These are phyloP conservation scores for Astragalus glycyphyllos DNA, from an alignment of 306 rosid genomes.

Conservation along the genomic window DNA sequence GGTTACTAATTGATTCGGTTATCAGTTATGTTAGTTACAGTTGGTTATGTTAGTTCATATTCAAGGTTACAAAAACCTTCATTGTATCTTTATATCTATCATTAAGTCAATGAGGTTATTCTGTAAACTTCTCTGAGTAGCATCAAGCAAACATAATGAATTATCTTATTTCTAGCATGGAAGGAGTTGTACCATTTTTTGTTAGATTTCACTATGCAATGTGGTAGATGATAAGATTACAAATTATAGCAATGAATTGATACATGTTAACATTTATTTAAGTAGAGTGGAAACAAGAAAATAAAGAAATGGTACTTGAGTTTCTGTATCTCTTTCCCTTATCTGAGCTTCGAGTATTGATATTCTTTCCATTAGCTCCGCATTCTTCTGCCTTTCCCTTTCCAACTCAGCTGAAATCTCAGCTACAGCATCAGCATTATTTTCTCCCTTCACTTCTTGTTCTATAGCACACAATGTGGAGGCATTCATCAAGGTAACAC, in stretches of 20 bases:
- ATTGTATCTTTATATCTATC: too few relatives aligned
- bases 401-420: conserved; percentile 72
- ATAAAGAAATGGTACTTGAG: conserved; percentile 53
- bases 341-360: conserved; percentile 83
- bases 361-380: conserved; percentile 72
- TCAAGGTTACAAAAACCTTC: too few relatives aligned
- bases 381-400: conserved; percentile 77
- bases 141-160: too few relatives aligned
- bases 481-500: conserved; percentile 63
- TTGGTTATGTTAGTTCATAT: too few relatives aligned
- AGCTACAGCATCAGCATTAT: conserved; percentile 50
- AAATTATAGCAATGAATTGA: not conserved
- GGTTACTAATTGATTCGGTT: too few relatives aligned
- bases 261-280: conserved; percentile 6
- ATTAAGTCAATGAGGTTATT: too few relatives aligned
- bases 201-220: conserved; percentile 31
- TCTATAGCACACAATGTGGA: conserved; percentile 60
- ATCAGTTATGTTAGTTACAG: too few relatives aligned
- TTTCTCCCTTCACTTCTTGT: conserved; percentile 62
- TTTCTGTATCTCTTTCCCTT: conserved; percentile 52
- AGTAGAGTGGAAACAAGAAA: conserved; percentile 4
- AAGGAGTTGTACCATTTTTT: conserved; percentile 4
- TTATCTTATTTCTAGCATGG: too few relatives aligned
- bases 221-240: not conserved
- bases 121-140: too few relatives aligned